Base-by-base conservation (phyloP, 2,329 filamentous ascomycete genomes). In the Xylaria sp. region DNA sequence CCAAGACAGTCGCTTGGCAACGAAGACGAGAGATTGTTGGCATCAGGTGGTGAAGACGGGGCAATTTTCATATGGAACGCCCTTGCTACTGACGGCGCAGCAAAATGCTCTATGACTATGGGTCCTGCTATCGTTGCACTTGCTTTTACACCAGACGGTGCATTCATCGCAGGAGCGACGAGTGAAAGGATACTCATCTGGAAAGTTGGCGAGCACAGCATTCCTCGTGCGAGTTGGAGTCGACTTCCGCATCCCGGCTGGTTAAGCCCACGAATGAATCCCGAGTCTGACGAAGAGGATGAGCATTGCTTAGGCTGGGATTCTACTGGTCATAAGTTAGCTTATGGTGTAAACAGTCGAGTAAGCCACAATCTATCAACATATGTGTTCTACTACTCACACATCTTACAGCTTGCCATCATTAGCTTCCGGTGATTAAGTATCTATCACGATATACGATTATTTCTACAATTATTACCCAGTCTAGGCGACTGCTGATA, bases 271-370 rank as follows among this genome's bases (percentile, higher is more conserved):
- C 86, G 83, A 73, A 82, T 82, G 53, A 83, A 82, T 41, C 80
- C 82, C 7, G 85, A 86, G 28, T 75, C 80, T 0, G 87, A 89
- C 25, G 87, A 89, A 52, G 87, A 89, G 71, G 85, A 89, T 53
- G 85, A 86, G 68, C 86, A 90, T 72, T 89, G 86, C 63, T 75
- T 90, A 20, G 85, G 84, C 70, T 91, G 89, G 89, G 88, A 90
- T 77, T 81, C 84, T 4, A 84, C 84, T 59, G 89, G 89, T 5
- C 84, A 87, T 69, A 89, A 87, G 72, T 80, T 91, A 65, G 88
- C 88, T 0, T 90, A 90, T 75, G 89, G 88, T 18, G 85, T 86
- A 6, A 90, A 89, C 72, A 90, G 85, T 72, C 81, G 85, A 75
- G 88, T 90, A 83, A 77, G 87, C 84, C 20, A 13, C 63, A 6